Base-by-base conservation (phyloP, 805 yeast species). In the Saccharomycopsis amapae region DNA sequence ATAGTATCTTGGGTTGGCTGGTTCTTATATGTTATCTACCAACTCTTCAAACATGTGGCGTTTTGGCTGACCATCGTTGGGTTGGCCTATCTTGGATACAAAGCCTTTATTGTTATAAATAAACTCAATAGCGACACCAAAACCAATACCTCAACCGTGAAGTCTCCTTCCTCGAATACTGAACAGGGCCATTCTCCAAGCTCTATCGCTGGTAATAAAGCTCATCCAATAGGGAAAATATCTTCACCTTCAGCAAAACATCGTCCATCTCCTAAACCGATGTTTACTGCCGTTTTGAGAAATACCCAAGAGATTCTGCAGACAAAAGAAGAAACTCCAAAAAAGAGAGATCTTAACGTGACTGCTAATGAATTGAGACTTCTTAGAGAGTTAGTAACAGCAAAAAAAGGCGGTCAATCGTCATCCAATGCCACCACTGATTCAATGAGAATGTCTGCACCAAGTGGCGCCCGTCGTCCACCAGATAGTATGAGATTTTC, bases 51-150 rank as follows among this genome's bases (percentile, higher is more conserved):
- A 24, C 33, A 40, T 44, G 13, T 48, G 2, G 24, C 33, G 3
- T 17, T 40, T 18, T 44, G 43, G 48, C 17, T 15, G 3, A 12
- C 35, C 13, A n/a, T 47, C 7, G 38, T 23, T 26, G 47, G 51
- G 7, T 31, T 34, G 5, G 10, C 24, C 10, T 42, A 34, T 31
- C 12, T 24, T 20, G 44, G 38, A 5, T 40, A 20, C 25, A 40
- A 40, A 40, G 38, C 26, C n/a, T 32, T 10, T 12, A 6, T 12
- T 2, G 13, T 36, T n/a, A 12, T 23, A 20, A 12, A 36, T 18
- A 12, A 24, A 13, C 13, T 36, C 13, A 20, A 36, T 20, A 18
- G 15, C 2, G 24, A 30, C 15, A 31, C 10, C 15, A n/a, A n/a
- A n/a, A n/a, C n/a, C n/a, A n/a, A n/a, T n/a, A n/a, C n/a, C n/a